These are phyloP conservation scores for Prunus yedoensis DNA, from an alignment of 331 rosid species.

Conservation along the genomic window DNA sequence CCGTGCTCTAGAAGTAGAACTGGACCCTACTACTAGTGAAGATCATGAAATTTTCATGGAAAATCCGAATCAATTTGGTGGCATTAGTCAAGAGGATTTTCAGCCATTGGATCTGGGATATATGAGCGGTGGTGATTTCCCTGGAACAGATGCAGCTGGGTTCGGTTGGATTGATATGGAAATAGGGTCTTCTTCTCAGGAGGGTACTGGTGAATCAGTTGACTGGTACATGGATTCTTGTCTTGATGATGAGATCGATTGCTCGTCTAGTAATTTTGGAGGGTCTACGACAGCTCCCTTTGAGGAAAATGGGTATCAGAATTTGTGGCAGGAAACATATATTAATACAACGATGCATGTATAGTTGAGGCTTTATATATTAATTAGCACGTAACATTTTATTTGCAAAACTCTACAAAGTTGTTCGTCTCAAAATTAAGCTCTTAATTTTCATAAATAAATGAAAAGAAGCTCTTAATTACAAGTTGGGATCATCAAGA, in stretches of 20 bases:
- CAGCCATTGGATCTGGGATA: not conserved
- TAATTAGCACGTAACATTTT: not conserved
- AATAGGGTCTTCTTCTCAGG: not conserved
- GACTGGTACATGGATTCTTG: conserved; percentile 13
- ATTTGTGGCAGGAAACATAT: conserved; percentile 21
- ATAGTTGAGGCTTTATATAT: not conserved
- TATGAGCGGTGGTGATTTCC: not conserved
- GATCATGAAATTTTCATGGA: conserved; percentile 4
- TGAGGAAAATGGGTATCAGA: conserved; percentile 10
- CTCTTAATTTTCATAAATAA: not conserved
- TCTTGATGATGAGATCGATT: conserved; percentile 4
- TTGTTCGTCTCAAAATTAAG: not conserved
- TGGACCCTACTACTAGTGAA: not conserved
- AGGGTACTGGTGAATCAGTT: not conserved
- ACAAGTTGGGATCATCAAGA: not conserved
- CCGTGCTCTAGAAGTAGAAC: conserved; percentile 16
- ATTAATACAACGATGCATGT: conserved; percentile 11
- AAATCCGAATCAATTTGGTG: not conserved
- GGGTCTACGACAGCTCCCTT: not conserved
- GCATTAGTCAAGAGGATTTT: conserved; percentile 13
- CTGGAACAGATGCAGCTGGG: conserved; percentile 1
- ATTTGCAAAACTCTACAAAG: conserved; percentile 2
- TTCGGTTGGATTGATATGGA: conserved; percentile 19
- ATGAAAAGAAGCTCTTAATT: not conserved
- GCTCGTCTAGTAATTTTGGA: conserved; percentile 3